Evolutionary conservation across 2,329 filamentous ascomycete species (phyloP), one percentile per base, ranked within the genome.

Genomic region (Ceratocystis papillata): DNA sequence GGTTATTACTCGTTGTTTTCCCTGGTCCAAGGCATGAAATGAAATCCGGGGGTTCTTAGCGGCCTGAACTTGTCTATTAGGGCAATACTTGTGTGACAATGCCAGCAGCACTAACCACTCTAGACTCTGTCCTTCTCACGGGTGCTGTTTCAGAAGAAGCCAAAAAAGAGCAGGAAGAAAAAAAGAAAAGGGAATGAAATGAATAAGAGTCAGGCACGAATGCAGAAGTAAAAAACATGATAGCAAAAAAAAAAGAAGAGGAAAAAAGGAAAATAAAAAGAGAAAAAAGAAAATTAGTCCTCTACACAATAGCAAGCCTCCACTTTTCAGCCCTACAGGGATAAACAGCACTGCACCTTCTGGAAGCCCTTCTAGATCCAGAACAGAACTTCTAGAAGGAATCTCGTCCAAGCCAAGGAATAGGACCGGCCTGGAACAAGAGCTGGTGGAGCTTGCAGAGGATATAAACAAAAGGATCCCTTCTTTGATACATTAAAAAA

Each of bases 291-390:
- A 41, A 61, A 22, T 22, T 62, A 45, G 45, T 30, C n/a, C 41
- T 30, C 10, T 17, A 8, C 37, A 37, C 46, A 22, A 25, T 8
- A 37, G 8, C 33, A 12, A 28, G 5, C 4, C 22, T 17, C 53
- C 53, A 57, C 53, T 30, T 30, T 57, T 57, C 53, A 57, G 53
- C 53, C 53, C 53, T 57, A 57, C 22, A 57, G 53, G 53, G 22
- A 57, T 17, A 33, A 15, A 22, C 46, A 50, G 22, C 46, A n/a
- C 7, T 2, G 10, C 25, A 57, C 17, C 53, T 57, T 57, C 53
- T 57, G 8, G 53, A 57, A 57, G 25, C 15, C 3, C 12, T 57
- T 57, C 22, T 57, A 57, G 53, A 57, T 57, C 25, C 30, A 30
- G 53, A 57, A 30, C 10, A 8, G 22, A 10, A 10, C 7, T 57